Conservation (phyloP, 495 filamentous ascomycete species). For the Neurospora hispaniola region DNA sequence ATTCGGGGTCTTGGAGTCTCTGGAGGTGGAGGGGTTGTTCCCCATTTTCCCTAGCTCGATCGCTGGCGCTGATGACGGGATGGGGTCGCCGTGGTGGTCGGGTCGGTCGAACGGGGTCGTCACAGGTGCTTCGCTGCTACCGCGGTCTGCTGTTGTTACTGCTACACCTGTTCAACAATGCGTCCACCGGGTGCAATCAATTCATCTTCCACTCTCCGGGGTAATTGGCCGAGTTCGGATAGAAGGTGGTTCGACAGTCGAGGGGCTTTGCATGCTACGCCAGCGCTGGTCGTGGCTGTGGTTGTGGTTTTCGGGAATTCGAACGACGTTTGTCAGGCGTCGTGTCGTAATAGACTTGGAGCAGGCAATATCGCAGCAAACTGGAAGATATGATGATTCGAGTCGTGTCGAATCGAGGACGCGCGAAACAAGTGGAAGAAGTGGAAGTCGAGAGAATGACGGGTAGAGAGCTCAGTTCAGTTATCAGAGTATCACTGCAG, state of each 20-base stretch:
- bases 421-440: background rate
- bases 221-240: background rate
- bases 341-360: background rate
- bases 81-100: background rate
- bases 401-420: background rate
- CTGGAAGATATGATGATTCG: background rate
- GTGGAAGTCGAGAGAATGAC: background rate
- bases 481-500: background rate
- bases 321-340: background rate
- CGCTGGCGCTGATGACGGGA: background rate
- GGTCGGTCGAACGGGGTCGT: background rate
- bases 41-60: slow-evolving; percentile 19
- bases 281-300: background rate
- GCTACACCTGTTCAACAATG: background rate
- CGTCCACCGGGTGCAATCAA: background rate
- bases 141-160: background rate
- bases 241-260: background rate
- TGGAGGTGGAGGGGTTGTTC: slow-evolving; percentile 27
- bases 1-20: slow-evolving; percentile 8
- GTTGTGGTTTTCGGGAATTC: background rate
- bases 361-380: background rate
- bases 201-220: background rate
- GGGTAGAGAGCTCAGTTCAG: background rate
- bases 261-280: background rate
- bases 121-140: background rate